Conservation (phyloP, 2,329 filamentous ascomycete species). For the Penicillium concentricum region DNA sequence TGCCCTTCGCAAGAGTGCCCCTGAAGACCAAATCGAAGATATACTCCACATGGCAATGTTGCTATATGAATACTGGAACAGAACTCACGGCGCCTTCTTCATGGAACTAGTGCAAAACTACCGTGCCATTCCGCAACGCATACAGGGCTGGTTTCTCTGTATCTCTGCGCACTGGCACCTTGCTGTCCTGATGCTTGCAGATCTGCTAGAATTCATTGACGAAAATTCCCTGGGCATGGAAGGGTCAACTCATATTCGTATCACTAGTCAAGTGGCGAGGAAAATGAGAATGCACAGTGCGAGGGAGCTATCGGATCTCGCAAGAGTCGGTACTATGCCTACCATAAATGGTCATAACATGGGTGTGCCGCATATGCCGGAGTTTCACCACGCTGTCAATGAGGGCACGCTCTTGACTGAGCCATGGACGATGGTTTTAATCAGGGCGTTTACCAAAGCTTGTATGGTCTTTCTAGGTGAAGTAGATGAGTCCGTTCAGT, state of each 20-base stretch:
- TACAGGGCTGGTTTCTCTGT: neutral
- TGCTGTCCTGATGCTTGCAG: neutral
- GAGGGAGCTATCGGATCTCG: neutral
- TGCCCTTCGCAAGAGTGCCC: neutral
- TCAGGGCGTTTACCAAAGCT: neutral
- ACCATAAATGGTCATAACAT: neutral
- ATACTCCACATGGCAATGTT: neutral
- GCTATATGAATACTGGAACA: neutral
- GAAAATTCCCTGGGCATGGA: neutral
- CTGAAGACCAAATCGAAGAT: neutral
- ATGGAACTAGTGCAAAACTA: neutral
- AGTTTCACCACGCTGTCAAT: neutral
- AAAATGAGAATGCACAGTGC: neutral
- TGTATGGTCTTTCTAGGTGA: neutral
- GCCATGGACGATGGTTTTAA: neutral
- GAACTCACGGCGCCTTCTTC: neutral
- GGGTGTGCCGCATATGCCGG: neutral
- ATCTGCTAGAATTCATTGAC: neutral
- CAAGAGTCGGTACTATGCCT: neutral
- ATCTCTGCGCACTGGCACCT: neutral
- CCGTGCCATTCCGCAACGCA: neutral
- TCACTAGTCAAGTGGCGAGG: neutral
- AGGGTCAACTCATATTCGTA: neutral
- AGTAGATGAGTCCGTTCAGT: neutral
- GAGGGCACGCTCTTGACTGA: neutral